Percentiles rank a stretch among this genome's conserved stretches.
These are phyloP conservation scores for Penicillium soppii DNA, from an alignment of 495 filamentous ascomycete species.

Conservation along the genomic window DNA sequence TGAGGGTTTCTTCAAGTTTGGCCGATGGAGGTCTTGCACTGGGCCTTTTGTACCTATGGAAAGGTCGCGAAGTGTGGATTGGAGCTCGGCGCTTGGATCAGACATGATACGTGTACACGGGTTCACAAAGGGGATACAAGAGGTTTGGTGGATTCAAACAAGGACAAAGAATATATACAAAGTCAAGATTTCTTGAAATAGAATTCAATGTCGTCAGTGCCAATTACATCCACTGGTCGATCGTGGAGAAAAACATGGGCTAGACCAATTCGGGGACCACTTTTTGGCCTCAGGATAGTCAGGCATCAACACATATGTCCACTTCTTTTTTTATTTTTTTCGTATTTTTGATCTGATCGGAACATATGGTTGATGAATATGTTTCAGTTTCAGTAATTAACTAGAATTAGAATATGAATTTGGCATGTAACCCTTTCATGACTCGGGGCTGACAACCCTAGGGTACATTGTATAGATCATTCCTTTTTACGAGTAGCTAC, in stretches of 20 bases:
- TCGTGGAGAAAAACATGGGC: constrained; percentile 26
- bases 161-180: constrained; percentile 4
- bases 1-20: constrained; percentile 17
- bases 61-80: constrained; percentile 46
- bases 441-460: too few species aligned
- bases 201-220: constrained; percentile 27
- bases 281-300: constrained; percentile 2
- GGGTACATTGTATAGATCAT: too few species aligned
- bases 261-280: constrained; percentile 19
- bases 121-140: neutral
- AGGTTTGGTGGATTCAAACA: neutral
- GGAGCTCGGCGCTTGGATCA: constrained; percentile 35
- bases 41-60: constrained; percentile 40
- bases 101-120: constrained; percentile 16
- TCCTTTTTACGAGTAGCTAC: too few species aligned
- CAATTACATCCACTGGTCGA: constrained; percentile 22
- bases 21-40: constrained; percentile 33
- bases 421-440: too few species aligned
- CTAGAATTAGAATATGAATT: too few species aligned
- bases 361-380: too few species aligned
- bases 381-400: too few species aligned
- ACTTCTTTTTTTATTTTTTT: neutral
- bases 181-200: constrained; percentile 12
- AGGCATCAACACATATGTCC: neutral
- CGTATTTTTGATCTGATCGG: too few species aligned